Base-by-base conservation (phyloP, 2,329 filamentous ascomycete species). In the Botryotinia convoluta region DNA sequence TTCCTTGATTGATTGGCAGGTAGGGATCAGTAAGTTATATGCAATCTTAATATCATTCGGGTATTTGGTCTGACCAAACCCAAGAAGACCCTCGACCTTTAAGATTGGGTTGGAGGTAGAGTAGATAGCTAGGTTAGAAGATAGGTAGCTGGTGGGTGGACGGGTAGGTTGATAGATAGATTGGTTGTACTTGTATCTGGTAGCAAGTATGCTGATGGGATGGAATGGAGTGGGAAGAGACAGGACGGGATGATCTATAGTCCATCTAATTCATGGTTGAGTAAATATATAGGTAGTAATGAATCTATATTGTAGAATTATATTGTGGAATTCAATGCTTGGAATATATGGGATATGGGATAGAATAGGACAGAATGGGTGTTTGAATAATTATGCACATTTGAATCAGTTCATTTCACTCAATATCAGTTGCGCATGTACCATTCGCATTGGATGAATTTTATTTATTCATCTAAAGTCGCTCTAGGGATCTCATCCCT, bases 301-400 rank as follows among this genome's bases (percentile, higher is more conserved):
- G 44, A 8, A 45, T 48, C 4, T 48, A 22, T 3, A 48, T 20
- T 44, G 16, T 18, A 18, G 16, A 44, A 18, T 48, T 48, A 48
- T 4, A 18, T 18, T 29, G n/a, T 16, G 16, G 18, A 8, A 18
- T 14, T 32, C n/a, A 2, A 29, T 29, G 7, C 7, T 57, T 32
- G n/a, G 7, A 3, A n/a, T 1, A 7, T 5, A 14, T 54, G 26
- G 0, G 26, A 16, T n/a, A 16, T n/a, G 12, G 48, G 14, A 18
- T 29, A 57, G n/a, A 16, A 18, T 16, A 10, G 6, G 5, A 54
- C 14, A 51, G 48, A 2, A 1, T 57, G 14, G 7, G 14, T 14
- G 2, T 57, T 57, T 18, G 7, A 29, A 57, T 18, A 29, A 57
- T 29, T 4, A 29, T 57, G 2, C 6, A 57, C 14, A 57, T 57